Base-by-base conservation (phyloP, 352 stramenopile species). In the Phytophthora multivora region DNA sequence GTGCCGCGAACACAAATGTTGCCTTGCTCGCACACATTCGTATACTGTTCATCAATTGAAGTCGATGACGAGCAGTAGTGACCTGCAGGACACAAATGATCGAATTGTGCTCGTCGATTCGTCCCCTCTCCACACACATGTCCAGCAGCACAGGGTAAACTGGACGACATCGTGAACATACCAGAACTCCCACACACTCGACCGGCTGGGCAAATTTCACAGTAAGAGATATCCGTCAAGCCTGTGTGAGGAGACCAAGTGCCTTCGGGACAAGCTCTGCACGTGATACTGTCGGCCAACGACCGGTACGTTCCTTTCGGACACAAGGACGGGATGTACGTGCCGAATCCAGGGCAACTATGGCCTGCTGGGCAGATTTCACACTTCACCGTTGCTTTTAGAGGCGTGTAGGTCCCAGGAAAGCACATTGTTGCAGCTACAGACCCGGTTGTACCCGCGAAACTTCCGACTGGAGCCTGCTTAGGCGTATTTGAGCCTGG, bases 311-410 rank as follows among this genome's bases (percentile, higher is more conserved):
- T 97, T 4, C 97, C 97, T 33, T 75, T 77, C 3, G 79, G 75
- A 73, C 97, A 99, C 25, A 99, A 92, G 18, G 90, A 94, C 18
- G 97, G 97, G 33, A 98, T 89, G 63, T 98, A 99, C 1, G 96
- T 99, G 21, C 97, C 97, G 66, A 98, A 99, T 4, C 81, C 87
- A 0, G 95, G 68, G 57, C 95, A 98, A 7, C 86, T 95, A 63
- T 98, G 92, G 18, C 97, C 97, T 10, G 97, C 91, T 23, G 97
- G 97, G 53, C 97, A 99, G 0, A 97, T 62, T 35, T 89, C 73
- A 64, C 97, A 99, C 18, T 77, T 66, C 26, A 91, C 86, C 1
- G 90, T 96, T 11, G 76, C 93, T 28, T 86, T 89, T 5, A 98
- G 68, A 12, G 97, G 90, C 7, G 97, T 97, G 70, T 98, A 99